A percentile compares a stretch with the other conserved stretches of the same genome.
These are phyloP conservation scores for Brassica incana DNA, from an alignment of 345 rosid genomes.

Conservation along the genomic window DNA sequence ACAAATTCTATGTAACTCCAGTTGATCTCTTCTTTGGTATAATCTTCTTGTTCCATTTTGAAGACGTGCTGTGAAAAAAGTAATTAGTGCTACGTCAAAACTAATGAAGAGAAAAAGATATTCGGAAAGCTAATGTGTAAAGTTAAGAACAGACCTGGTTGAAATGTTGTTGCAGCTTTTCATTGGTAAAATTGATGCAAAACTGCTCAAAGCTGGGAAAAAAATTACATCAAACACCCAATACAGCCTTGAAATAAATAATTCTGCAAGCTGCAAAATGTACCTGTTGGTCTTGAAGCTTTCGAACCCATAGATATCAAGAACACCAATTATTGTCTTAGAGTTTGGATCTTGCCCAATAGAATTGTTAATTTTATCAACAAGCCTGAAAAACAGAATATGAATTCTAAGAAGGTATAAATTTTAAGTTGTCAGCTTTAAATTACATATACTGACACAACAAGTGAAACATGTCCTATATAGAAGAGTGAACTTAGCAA, in stretches of 20 bases:
- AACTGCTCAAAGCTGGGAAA: constrained; percentile 90
- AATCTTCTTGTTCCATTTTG: constrained; percentile 99
- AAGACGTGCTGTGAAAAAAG: constrained; percentile 80
- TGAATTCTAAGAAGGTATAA: not conserved
- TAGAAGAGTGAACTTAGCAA: constrained; percentile 4
- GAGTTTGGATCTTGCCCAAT: constrained; percentile 99
- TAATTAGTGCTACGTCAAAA: constrained; percentile 27
- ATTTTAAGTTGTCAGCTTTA: not conserved
- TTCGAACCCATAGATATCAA: constrained; percentile 98
- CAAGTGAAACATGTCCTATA: not conserved
- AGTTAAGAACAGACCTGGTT: constrained; percentile 68
- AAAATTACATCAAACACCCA: constrained; percentile 29
- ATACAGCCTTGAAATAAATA: constrained; percentile 20
- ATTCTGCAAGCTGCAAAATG: constrained; percentile 32
- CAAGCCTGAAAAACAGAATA: constrained; percentile 67
- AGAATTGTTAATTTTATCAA: constrained; percentile 85
- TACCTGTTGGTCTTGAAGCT: constrained; percentile 98
- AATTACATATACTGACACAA: too few species aligned
- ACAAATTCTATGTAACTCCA: constrained; percentile 99
- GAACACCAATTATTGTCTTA: constrained; percentile 90
- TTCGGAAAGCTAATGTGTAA: not conserved
- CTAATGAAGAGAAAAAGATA: not conserved
- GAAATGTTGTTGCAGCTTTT: constrained; percentile 98
- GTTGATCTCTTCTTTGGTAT: constrained; percentile 94
- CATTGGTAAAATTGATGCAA: constrained; percentile 97